A percentile compares a stretch with the other conserved stretches of the same genome.
Conservation (phyloP, 306 rosid species). For the Spatholobus suberectus region DNA sequence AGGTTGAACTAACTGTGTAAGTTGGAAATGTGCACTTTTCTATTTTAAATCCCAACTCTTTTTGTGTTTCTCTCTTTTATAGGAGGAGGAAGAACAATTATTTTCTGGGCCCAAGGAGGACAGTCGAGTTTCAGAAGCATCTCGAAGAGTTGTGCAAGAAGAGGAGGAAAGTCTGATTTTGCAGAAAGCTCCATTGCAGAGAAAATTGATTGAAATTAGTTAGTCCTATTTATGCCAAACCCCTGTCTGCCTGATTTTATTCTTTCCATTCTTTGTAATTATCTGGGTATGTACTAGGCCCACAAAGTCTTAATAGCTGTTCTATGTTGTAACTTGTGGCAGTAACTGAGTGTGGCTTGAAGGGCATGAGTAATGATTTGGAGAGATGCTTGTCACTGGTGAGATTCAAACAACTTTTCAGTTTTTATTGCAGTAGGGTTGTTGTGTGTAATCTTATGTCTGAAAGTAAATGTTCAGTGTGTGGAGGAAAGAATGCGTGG, state of each 20-base stretch:
- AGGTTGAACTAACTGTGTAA: slow-evolving; percentile 16
- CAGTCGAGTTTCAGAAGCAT: slow-evolving; percentile 89
- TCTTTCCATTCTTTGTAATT: slow-evolving; percentile 32
- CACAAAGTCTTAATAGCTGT: slow-evolving; percentile 34
- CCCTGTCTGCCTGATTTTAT: slow-evolving; percentile 30
- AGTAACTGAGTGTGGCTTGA: slow-evolving; percentile 83
- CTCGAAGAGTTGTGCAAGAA: slow-evolving; percentile 87
- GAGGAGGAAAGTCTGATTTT: slow-evolving; percentile 88
- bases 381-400: slow-evolving; percentile 96
- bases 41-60: slow-evolving; percentile 13
- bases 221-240: slow-evolving; percentile 45
- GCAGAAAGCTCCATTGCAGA: slow-evolving; percentile 83
- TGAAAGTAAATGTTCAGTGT: slow-evolving; percentile 65
- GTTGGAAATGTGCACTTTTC: slow-evolving; percentile 2
- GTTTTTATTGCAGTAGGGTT: slow-evolving; percentile 34
- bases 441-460: slow-evolving; percentile 35
- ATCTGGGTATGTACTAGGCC: slow-evolving; percentile 17
- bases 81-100: slow-evolving; percentile 98
- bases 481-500: slow-evolving; percentile 97
- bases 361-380: slow-evolving; percentile 71
- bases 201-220: slow-evolving; percentile 80
- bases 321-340: slow-evolving; percentile 52
- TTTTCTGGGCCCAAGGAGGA: slow-evolving; percentile 91
- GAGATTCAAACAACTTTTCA: slow-evolving; percentile 48
- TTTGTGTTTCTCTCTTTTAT: slow-evolving; percentile 29